Evolutionary conservation across 1,139 yeast genomes (phyloP).

Genomic region (Pneumocystis jirovecii): DNA sequence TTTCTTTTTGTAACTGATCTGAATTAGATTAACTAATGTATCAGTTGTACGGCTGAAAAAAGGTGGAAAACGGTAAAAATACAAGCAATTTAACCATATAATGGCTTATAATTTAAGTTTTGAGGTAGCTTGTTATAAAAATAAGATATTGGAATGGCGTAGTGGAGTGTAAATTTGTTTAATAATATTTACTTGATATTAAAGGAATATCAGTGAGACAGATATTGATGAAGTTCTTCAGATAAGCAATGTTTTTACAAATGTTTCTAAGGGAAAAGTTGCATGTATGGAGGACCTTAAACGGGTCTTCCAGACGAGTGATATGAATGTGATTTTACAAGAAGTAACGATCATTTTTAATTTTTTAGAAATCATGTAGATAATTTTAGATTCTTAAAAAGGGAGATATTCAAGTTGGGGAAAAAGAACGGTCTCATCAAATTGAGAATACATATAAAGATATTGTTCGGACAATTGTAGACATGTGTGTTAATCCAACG

Average conservation of each 20-base stretch:
- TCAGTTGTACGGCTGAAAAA: constrained; percentile 82
- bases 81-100: constrained; percentile 21
- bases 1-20: constrained; percentile 63
- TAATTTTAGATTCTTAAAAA: constrained; percentile 43
- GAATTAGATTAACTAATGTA: constrained; percentile 80
- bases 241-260: constrained; percentile 83
- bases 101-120: constrained; percentile 43
- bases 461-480: constrained; percentile 65
- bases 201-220: constrained; percentile 38
- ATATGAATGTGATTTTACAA: constrained; percentile 55
- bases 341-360: constrained; percentile 8
- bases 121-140: constrained; percentile 92
- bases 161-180: constrained; percentile 39
- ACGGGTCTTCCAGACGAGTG: constrained; percentile 59
- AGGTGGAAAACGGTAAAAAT: constrained; percentile 27
- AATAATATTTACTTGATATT: background rate
- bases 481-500: constrained; percentile 82
- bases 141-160: constrained; percentile 92
- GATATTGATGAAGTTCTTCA: constrained; percentile 92
- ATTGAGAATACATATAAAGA: constrained; percentile 67
- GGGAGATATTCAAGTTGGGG: constrained; percentile 90
- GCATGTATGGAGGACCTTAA: constrained; percentile 77
- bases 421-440: constrained; percentile 75
- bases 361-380: constrained; percentile 25
- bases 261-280: constrained; percentile 88